Conservation (phyloP, 2,329 filamentous ascomycete genomes). For the Massarina eburnea region DNA sequence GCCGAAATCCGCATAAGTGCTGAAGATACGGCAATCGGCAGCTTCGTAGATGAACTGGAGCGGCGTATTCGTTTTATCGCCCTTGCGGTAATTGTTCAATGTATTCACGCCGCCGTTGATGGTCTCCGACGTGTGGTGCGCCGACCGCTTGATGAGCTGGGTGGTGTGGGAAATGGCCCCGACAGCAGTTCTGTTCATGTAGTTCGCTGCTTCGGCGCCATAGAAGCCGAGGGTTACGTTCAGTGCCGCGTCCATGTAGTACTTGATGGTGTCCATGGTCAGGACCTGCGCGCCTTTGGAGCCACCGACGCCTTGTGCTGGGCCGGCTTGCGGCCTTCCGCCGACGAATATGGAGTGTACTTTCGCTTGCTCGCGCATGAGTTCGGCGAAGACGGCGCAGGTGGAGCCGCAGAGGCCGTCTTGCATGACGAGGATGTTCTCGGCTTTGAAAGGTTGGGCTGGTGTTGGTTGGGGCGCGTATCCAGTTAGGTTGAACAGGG, state of each 20-base stretch:
- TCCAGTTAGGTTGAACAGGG: constrained; percentile 6
- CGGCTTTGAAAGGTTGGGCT: constrained; percentile 27
- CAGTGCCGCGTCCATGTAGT: background rate
- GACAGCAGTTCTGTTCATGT: constrained; percentile 13
- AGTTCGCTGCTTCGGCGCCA: constrained; percentile 2
- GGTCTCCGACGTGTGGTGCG: constrained; percentile 1
- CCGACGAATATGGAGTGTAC: constrained; percentile 27
- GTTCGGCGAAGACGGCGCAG: constrained; percentile 45
- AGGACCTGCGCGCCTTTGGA: constrained; percentile 40
- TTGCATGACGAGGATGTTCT: constrained; percentile 37
- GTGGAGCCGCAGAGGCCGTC: constrained; percentile 44
- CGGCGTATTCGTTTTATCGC: constrained; percentile 39
- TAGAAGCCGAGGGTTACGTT: constrained; percentile 4
- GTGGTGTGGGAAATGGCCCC: constrained; percentile 8
- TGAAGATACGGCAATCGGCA: constrained; percentile 62
- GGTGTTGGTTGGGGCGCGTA: constrained; percentile 5
- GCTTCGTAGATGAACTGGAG: constrained; percentile 61
- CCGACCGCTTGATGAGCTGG: constrained; percentile 13
- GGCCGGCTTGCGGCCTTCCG: constrained; percentile 33
- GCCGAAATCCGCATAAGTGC: constrained; percentile 53
- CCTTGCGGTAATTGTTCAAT: constrained; percentile 28
- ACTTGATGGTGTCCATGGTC: background rate
- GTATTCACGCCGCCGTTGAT: constrained; percentile 15
- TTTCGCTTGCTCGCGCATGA: constrained; percentile 44
- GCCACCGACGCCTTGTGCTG: constrained; percentile 44